phyloP scores from a whole-genome alignment of 331 rosid species.

The Pyracantha coccinea region DNA sequence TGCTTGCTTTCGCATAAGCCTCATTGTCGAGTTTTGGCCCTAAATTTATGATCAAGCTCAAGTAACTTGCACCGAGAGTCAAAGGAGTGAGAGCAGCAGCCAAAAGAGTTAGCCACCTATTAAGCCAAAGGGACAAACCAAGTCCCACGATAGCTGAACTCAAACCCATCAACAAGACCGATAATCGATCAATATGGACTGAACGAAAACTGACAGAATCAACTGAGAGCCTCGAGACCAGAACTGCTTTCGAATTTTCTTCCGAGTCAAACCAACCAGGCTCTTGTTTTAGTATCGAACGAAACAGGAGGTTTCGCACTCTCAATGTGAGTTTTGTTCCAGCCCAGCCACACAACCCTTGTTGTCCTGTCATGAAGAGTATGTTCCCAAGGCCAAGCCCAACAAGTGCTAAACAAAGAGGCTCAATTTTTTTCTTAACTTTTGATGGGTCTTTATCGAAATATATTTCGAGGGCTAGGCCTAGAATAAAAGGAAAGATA shows the following conservation, averaged over 20 bases:
- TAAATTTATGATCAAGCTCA: slow-evolving; percentile 62
- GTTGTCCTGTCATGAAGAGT: slow-evolving; percentile 79
- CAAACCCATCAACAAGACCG: slow-evolving; percentile 81
- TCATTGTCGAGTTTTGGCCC: slow-evolving; percentile 63
- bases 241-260: slow-evolving; percentile 64
- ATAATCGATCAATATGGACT: slow-evolving; percentile 62
- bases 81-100: slow-evolving; percentile 78
- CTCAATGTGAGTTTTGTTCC: slow-evolving; percentile 76
- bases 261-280: slow-evolving; percentile 93
- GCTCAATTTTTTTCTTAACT: slow-evolving; percentile 36
- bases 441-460: slow-evolving; percentile 22
- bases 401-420: slow-evolving; percentile 58
- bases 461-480: slow-evolving; percentile 54
- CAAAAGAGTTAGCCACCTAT: slow-evolving; percentile 54
- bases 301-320: slow-evolving; percentile 63
- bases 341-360: slow-evolving; percentile 90
- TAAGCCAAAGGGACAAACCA: slow-evolving; percentile 41
- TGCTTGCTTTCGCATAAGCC: slow-evolving; percentile 76
- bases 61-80: slow-evolving; percentile 84
- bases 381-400: slow-evolving; percentile 75
- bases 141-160: slow-evolving; percentile 75
- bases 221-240: slow-evolving; percentile 64
- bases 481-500: slow-evolving; percentile 57
- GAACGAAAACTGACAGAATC: slow-evolving; percentile 64
- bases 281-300: slow-evolving; percentile 75